A percentile compares a stretch with the other conserved stretches of the same genome.
These are phyloP conservation scores for Ophiocordyceps polyrhachis-furcata DNA, from an alignment of 2,329 filamentous ascomycete genomes.

Conservation along the genomic window DNA sequence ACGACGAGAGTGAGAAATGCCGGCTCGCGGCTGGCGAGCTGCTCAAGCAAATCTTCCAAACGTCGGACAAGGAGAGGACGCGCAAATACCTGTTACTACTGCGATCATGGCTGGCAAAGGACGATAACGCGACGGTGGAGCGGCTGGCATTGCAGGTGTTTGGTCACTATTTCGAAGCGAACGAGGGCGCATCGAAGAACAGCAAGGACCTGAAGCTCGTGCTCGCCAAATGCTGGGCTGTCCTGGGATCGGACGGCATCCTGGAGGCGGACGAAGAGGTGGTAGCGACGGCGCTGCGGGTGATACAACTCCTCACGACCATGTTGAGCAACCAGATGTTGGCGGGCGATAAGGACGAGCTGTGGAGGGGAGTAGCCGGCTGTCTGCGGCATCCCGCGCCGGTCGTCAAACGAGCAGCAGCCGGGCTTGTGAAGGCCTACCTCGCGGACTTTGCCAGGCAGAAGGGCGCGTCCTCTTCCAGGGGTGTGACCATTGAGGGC, in stretches of 20 bases:
- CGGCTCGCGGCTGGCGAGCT: conserved; percentile 64
- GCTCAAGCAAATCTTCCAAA: conserved; percentile 62
- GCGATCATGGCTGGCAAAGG: conserved; percentile 57
- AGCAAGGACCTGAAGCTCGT: conserved; percentile 50
- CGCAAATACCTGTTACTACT: conserved; percentile 54
- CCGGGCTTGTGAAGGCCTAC: conserved; percentile 57
- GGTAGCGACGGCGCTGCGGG: conserved; percentile 52
- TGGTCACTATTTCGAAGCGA: conserved; percentile 61
- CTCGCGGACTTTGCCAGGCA: conserved; percentile 60
- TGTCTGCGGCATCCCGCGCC: conserved; percentile 55
- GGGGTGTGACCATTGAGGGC: conserved; percentile 42
- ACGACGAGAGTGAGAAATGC: conserved; percentile 77
- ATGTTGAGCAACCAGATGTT: conserved; percentile 47
- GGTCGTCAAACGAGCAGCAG: conserved; percentile 58
- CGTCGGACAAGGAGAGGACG: conserved; percentile 53
- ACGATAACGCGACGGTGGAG: conserved; percentile 50
- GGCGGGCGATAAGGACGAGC: conserved; percentile 33
- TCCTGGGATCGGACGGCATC: conserved; percentile 35
- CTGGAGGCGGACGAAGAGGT: conserved; percentile 47
- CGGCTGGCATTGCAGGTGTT: conserved; percentile 66
- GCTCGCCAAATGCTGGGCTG: conserved; percentile 30
- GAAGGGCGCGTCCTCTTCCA: conserved; percentile 26
- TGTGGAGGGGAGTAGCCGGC: conserved; percentile 53
- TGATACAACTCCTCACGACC: conserved; percentile 48
- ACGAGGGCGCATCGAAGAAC: conserved; percentile 37